These are phyloP conservation scores for Cystoisospora suis DNA, from an alignment of 169 alveolate genomes.

Conservation along the genomic window DNA sequence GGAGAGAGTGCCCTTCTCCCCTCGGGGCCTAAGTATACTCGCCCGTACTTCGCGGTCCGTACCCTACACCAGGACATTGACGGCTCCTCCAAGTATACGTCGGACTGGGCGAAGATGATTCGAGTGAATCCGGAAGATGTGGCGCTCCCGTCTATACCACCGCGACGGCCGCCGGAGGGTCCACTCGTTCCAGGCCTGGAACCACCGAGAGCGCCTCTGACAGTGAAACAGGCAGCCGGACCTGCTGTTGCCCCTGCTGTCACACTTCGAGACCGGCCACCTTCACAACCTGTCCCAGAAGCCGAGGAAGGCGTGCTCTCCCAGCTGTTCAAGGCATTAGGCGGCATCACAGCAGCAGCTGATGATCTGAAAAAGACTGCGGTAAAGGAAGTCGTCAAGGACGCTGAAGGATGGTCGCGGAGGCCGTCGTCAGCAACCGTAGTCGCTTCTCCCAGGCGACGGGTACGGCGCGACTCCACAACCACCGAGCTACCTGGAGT, in stretches of 20 bases:
- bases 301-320: background rate
- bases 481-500: no score
- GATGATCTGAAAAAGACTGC: background rate
- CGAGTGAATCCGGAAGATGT: background rate
- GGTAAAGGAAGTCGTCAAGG: background rate
- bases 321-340: background rate
- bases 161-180: background rate
- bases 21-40: background rate
- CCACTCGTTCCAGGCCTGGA: background rate
- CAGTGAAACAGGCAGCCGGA: background rate
- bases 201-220: constrained; percentile 22
- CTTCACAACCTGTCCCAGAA: background rate
- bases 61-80: constrained; percentile 11
- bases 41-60: background rate
- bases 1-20: background rate
- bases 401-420: background rate
- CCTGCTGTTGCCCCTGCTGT: background rate
- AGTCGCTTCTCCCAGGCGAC: no score
- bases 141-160: background rate
- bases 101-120: background rate
- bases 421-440: no score
- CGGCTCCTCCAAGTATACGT: background rate
- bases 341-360: constrained; percentile 20
- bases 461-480: no score
- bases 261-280: background rate